Evolutionary conservation across 2,329 filamentous ascomycete genomes (phyloP).

Genomic region (Ciborinia camelliae): DNA sequence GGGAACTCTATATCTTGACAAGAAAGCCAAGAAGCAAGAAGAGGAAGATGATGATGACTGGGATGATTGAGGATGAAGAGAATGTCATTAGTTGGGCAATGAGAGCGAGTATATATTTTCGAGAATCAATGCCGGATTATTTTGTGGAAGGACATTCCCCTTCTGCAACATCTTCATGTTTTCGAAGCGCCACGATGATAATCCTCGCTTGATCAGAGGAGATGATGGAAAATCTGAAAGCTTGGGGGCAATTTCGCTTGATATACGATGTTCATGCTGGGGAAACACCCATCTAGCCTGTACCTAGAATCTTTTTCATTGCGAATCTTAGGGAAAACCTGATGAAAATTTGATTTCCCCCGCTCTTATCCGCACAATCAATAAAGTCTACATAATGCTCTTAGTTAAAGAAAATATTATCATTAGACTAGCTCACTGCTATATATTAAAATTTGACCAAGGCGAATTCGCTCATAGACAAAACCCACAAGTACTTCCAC

Average conservation of each 20-base stretch:
- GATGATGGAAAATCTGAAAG: not conserved
- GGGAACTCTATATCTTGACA: conserved; percentile 42
- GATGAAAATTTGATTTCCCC: not conserved
- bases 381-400: not conserved
- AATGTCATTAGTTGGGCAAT: not conserved
- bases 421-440: conserved; percentile 1
- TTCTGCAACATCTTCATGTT: not conserved
- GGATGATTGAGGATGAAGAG: conserved; percentile 38
- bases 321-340: not conserved
- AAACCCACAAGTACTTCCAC: conserved; percentile 64
- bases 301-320: not conserved
- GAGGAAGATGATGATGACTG: conserved; percentile 47
- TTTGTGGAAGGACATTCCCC: not conserved
- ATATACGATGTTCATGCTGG: not conserved
- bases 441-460: conserved; percentile 38
- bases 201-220: conserved; percentile 2
- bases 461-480: conserved; percentile 63
- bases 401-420: not conserved
- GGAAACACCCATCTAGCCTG: not conserved
- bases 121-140: not conserved
- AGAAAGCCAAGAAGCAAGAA: conserved; percentile 38
- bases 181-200: not conserved
- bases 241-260: conserved; percentile 14
- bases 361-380: not conserved
- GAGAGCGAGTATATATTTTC: not conserved